Evolutionary conservation across 768 basidiomycete genomes (phyloP).

Genomic region (Naganishia onofrii): DNA sequence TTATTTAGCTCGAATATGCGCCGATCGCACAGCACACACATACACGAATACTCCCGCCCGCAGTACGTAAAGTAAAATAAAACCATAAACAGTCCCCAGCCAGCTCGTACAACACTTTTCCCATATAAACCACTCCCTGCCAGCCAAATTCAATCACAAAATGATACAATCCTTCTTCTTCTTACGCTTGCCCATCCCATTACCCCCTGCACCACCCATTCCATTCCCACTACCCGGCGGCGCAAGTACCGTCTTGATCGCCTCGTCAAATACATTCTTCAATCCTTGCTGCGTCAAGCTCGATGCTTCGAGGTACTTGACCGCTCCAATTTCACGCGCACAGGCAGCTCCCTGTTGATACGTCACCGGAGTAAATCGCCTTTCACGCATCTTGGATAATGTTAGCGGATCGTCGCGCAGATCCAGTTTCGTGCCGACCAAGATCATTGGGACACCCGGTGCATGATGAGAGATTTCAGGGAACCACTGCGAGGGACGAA

Average conservation of each 20-base stretch:
- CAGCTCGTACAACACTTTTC: too few species aligned
- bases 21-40: too few species aligned
- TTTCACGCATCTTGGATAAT: conserved; percentile 53
- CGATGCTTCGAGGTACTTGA: conserved; percentile 57
- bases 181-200: conserved; percentile 36
- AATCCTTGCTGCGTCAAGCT: conserved; percentile 52
- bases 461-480: conserved; percentile 62
- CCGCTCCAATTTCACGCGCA: conserved; percentile 89
- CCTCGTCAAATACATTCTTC: conserved; percentile 54
- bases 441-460: conserved; percentile 85
- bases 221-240: conserved; percentile 41
- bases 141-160: conserved; percentile 41
- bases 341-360: conserved; percentile 67
- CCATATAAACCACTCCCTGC: too few species aligned
- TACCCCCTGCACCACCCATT: conserved; percentile 19
- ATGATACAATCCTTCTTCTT: conserved; percentile 54
- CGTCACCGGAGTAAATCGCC: conserved; percentile 46
- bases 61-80: too few species aligned
- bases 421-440: conserved; percentile 92
- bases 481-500: conserved; percentile 27
- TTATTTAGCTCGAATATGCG: too few species aligned
- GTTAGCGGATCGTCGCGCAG: conserved; percentile 81
- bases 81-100: too few species aligned
- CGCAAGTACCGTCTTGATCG: conserved; percentile 68
- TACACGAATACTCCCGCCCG: too few species aligned